Conservation (phyloP, 2,329 filamentous ascomycete species). For the Venturiaceae sp. region DNA sequence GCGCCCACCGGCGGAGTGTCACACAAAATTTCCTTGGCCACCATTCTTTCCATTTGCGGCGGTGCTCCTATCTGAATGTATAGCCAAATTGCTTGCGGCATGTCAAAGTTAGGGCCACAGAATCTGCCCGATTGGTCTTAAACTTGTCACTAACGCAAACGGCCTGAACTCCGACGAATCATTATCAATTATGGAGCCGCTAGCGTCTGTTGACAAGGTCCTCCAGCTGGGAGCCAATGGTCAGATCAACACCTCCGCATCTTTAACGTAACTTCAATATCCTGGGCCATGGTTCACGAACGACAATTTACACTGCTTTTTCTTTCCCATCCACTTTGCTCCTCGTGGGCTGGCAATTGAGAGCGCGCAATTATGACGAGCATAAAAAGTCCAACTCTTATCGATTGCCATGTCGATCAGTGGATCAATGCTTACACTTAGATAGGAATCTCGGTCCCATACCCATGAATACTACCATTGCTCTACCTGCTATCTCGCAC, state of each 20-base stretch:
- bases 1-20: neutral
- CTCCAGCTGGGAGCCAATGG: neutral
- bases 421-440: neutral
- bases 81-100: no score
- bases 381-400: neutral
- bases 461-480: neutral
- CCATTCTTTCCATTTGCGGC: no score
- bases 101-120: no score
- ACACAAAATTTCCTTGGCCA: neutral
- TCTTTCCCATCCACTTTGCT: neutral
- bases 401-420: neutral
- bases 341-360: neutral
- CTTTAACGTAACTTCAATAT: neutral
- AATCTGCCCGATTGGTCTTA: no score
- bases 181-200: neutral
- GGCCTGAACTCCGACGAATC: neutral
- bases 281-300: neutral
- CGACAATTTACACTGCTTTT: neutral
- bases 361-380: neutral
- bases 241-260: neutral
- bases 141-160: neutral
- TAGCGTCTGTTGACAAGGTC: neutral
- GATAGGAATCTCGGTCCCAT: neutral
- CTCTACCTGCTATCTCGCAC: neutral
- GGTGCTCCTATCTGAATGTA: no score